A percentile compares a stretch with the other conserved stretches of the same genome.
phyloP scores from a whole-genome alignment of 2,329 filamentous ascomycete genomes.

The Calonectria pseudoreteaudii region DNA sequence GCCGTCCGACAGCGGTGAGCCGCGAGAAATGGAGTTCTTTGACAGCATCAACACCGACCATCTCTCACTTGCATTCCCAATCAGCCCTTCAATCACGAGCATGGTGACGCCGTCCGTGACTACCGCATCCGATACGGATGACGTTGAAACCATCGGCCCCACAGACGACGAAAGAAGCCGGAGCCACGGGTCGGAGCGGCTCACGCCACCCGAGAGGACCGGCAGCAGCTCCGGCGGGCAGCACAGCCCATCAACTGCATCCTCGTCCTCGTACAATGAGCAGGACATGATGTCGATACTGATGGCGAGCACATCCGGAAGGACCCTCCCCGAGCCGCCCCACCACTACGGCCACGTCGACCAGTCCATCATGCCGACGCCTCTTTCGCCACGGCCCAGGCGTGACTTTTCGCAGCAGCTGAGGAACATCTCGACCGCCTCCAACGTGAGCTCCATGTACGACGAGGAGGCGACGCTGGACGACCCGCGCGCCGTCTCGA shows the following conservation, averaged over 20 bases:
- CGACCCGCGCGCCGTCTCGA: conserved; percentile 31
- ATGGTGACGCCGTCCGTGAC: conserved; percentile 42
- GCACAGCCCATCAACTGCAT: conserved; percentile 34
- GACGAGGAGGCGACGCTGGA: conserved; percentile 24
- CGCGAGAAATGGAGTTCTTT: conserved; percentile 24
- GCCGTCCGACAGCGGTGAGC: conserved; percentile 30
- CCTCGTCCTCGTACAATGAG: conserved; percentile 49
- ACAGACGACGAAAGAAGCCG: conserved; percentile 18
- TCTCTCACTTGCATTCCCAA: conserved; percentile 36
- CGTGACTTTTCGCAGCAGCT: conserved; percentile 32
- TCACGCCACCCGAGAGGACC: conserved; percentile 28
- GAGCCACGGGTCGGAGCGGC: conserved; percentile 24
- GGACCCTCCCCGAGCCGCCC: conserved; percentile 47
- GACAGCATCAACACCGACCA: conserved; percentile 27
- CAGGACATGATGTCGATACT: conserved; percentile 49
- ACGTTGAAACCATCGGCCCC: conserved; percentile 31
- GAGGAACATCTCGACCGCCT: conserved; percentile 37
- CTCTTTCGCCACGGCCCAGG: conserved; percentile 43
- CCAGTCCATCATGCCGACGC: conserved; percentile 41
- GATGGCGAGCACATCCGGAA: conserved; percentile 35
- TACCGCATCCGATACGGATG: conserved; percentile 23
- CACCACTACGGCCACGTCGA: conserved; percentile 43
- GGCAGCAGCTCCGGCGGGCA: conserved; percentile 14
- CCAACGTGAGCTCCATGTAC: conserved; percentile 43
- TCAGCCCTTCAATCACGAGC: conserved; percentile 39